phyloP scores from a whole-genome alignment of 352 stramenopile species.

The Lagenidium sp. region DNA sequence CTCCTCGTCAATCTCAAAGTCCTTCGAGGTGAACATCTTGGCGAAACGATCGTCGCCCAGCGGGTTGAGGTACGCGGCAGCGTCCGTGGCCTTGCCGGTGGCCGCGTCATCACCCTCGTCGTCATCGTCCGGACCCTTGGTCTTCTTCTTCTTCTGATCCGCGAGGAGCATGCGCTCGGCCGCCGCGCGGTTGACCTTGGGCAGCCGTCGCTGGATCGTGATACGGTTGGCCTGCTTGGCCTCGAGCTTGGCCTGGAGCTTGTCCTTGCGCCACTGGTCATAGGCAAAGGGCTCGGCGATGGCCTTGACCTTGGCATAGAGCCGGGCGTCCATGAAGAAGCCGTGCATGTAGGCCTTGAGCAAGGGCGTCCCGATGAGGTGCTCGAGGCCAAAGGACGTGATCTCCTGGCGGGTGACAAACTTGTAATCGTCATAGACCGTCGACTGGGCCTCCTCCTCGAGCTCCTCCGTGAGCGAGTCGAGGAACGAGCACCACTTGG shows the following conservation, averaged over 20 bases:
- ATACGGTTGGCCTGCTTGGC: conserved; percentile 87
- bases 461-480: conserved; percentile 99
- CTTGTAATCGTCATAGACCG: conserved; percentile 99
- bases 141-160: conserved; percentile 68
- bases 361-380: conserved; percentile 96
- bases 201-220: conserved; percentile 78
- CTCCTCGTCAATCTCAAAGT: conserved; percentile 98
- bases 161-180: conserved; percentile 76
- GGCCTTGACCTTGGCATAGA: conserved; percentile 96
- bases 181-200: conserved; percentile 87
- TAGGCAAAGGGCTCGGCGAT: conserved; percentile 98
- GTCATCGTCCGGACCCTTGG: conserved; percentile 15
- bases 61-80: conserved; percentile 51
- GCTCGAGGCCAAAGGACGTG: conserved; percentile 93
- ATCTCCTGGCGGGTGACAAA: conserved; percentile 96
- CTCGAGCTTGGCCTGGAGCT: conserved; percentile 91
- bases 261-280: conserved; percentile 96
- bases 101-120: conserved; percentile 15
- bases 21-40: conserved; percentile 94
- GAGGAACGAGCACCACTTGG: conserved; percentile 99
- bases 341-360: conserved; percentile 99
- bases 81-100: conserved; percentile 13
- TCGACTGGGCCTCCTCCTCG: conserved; percentile 92
- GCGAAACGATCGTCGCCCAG: conserved; percentile 97
- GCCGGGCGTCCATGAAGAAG: conserved; percentile 98